A percentile compares a stretch with the other conserved stretches of the same genome.
These are phyloP conservation scores for Ilex asprella DNA, from an alignment of 257 asterid genomes.

Conservation along the genomic window DNA sequence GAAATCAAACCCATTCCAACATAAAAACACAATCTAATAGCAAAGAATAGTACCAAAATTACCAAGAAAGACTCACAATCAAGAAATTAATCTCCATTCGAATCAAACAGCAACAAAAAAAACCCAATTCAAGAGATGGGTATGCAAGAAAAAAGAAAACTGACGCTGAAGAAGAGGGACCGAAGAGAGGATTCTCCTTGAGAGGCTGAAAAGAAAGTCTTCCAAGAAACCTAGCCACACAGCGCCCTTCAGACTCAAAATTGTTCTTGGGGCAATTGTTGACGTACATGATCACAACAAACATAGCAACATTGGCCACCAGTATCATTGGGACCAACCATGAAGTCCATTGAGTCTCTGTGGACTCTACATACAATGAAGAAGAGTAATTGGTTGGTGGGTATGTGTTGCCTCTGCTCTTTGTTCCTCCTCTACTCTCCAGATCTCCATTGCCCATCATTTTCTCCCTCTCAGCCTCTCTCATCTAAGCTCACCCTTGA, in stretches of 20 bases:
- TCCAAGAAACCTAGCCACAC: neutral
- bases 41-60: too few relatives aligned
- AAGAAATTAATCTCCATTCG: too few relatives aligned
- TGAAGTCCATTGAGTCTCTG: neutral
- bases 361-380: neutral
- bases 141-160: neutral
- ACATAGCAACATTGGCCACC: neutral
- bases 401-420: neutral
- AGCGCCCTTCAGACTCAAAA: neutral
- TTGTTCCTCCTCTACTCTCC: neutral
- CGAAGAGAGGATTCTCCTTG: neutral
- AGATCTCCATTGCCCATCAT: neutral
- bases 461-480: neutral
- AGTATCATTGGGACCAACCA: neutral
- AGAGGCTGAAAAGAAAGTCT: neutral
- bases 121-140: too few relatives aligned
- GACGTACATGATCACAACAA: neutral
- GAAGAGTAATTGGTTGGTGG: neutral
- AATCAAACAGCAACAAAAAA: too few relatives aligned
- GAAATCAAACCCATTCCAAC: too few relatives aligned
- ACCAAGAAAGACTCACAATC: too few relatives aligned
- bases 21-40: too few relatives aligned
- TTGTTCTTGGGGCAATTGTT: neutral
- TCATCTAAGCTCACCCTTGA: neutral
- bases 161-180: neutral